phyloP scores from a whole-genome alignment of 768 basidiomycete species.

The Mycena polygramma region DNA sequence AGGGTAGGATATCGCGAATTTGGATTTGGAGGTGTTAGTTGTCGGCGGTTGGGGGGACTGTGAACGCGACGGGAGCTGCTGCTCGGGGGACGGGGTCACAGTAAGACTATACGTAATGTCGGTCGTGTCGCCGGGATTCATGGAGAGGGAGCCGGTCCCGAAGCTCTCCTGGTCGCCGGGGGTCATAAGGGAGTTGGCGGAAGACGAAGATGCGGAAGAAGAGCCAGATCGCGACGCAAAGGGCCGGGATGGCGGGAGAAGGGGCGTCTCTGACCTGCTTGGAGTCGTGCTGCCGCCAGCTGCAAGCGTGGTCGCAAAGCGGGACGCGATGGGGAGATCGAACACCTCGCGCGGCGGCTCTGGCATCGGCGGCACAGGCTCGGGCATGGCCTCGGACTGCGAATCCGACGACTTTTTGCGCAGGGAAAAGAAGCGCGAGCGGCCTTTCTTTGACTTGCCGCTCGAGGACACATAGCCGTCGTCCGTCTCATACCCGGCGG shows the following conservation, averaged over 20 bases:
- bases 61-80: not conserved
- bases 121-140: not conserved
- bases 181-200: slow-evolving; percentile 30
- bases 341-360: slow-evolving; percentile 44
- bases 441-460: slow-evolving; percentile 48
- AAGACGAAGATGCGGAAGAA: slow-evolving; percentile 36
- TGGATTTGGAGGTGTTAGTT: slow-evolving; percentile 16
- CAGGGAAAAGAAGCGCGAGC: slow-evolving; percentile 57
- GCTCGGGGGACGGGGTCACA: not conserved
- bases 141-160: slow-evolving; percentile 15
- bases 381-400: slow-evolving; percentile 44
- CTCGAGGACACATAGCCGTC: slow-evolving; percentile 41
- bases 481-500: slow-evolving; percentile 44
- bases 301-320: slow-evolving; percentile 57
- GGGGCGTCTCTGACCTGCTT: slow-evolving; percentile 30
- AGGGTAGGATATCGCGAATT: slow-evolving; percentile 25
- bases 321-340: slow-evolving; percentile 60
- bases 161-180: slow-evolving; percentile 30
- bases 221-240: slow-evolving; percentile 7
- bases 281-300: slow-evolving; percentile 9
- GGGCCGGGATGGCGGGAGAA: slow-evolving; percentile 27
- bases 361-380: slow-evolving; percentile 42
- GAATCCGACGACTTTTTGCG: slow-evolving; percentile 52
- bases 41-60: slow-evolving; percentile 10
- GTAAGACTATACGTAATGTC: not conserved